Evolutionary conservation across 768 basidiomycete genomes (phyloP), one percentile per base, ranked within the genome.

Genomic region (Boletus sp.): DNA sequence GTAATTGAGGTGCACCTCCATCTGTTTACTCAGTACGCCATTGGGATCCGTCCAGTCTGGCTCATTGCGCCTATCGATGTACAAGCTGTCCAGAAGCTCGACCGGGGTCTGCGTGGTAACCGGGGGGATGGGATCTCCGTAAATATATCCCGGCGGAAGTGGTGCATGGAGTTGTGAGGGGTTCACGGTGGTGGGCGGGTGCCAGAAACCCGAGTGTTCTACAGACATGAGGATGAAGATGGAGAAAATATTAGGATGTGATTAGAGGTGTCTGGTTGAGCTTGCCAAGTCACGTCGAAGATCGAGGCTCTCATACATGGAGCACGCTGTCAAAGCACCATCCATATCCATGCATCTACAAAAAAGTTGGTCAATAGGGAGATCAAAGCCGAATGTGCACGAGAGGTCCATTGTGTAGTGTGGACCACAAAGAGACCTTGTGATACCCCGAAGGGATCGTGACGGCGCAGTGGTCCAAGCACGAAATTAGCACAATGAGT

Each of bases 241-340:
- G 25, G 45, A 33, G n/a, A 15, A 21, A 15, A 1, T 27, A 34
- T 15, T 7, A 37, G 40, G 15, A 1, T 23, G 13, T 11, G 35
- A 43, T 23, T 15, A 13, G 33, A 17, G 13, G 41, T 15, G 35
- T 45, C 17, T 52, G 23, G 29, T 40, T 27, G 8, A 33, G 17
- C 34, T 33, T 44, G 35, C 19, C 29, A 8, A 29, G 10, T 29
- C 40, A 19, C 49, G 32, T 40, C 33, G 30, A 25, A 38, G 47
- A 44, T 9, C 19, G 23, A 19, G n/a, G 8, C 13, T 14, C 27
- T 63, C 63, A 55, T 59, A 48, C 19, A 7, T 27, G 23, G 34
- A 30, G 23, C 19, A 21, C 1, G 5, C 5, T 4, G 43, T 54
- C 42, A 51, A 58, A 58, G 51, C 51, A 33, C 34, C 17, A 3